Base-by-base conservation (phyloP, 139 green algal genomes). In the Chlamydomonas sphaeroides region DNA sequence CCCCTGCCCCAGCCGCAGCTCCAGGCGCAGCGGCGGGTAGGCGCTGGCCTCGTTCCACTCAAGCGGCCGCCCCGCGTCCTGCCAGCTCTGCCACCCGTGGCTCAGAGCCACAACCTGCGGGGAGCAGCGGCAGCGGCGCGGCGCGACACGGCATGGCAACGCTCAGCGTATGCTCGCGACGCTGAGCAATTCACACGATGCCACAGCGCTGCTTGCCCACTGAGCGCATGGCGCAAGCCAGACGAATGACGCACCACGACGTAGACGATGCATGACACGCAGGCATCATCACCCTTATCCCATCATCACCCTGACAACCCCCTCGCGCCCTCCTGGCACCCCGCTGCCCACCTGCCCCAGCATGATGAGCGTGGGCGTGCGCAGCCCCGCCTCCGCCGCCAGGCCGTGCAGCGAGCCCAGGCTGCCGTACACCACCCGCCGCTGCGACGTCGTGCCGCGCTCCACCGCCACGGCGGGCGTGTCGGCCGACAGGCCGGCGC, bases 391-490 rank as follows among this genome's bases (percentile, higher is more conserved):
- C 33, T 62, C 66, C 42, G 68, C 5, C 23, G 86, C 85, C 32
- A 80, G 69, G 32, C 20, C 61, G 36, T 87, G 65, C 39, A 98
- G 87, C 51, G 91, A 68, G 15, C 73, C 66, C 21, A 98, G 69
- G 0, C 86, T 75, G 0, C 90, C 89, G 72, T 94, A 98, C 67
- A 98, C 95, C 0, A 92, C 90, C 0, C 96, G 92, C 86, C 98
- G 95, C 41, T 95, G 70, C 0, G 86, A 38, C 1, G 96, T 98
- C 2, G 97, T 99, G 23, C 97, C 97, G 0, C 95, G 88, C 89
- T 99, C 97, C 26, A 99, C 94, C 0, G 97, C 97, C 8, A 98
- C 94, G 10, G 96, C 95, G n/a, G 97, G 97, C 3, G 93, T 97
- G 28, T 86, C 67, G 0, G 85, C 45, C 8, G 48, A 20, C 26